Conservation (phyloP, 1,139 yeast species). For the Yamadazyma dushanensis region DNA sequence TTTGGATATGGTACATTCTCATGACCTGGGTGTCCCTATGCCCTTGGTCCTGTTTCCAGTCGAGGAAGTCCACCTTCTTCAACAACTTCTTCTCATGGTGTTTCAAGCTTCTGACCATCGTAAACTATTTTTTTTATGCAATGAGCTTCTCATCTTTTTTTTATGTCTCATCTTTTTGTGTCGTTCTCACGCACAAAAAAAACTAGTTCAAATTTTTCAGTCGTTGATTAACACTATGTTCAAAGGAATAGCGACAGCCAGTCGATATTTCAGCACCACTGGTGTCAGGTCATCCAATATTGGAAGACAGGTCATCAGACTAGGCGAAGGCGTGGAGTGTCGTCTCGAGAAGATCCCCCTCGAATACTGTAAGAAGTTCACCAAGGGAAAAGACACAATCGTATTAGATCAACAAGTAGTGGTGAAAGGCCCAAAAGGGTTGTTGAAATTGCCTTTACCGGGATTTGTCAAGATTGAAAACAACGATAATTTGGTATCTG, state of each 20-base stretch:
- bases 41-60: conserved; percentile 95
- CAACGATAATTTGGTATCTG: conserved; percentile 36
- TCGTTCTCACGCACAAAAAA: not conserved
- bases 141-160: conserved; percentile 8
- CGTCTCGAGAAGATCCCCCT: conserved; percentile 37
- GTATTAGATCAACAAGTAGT: conserved; percentile 60
- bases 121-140: conserved; percentile 4
- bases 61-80: conserved; percentile 93
- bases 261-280: conserved; percentile 21
- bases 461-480: conserved; percentile 56
- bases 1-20: conserved; percentile 90
- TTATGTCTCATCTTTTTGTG: not conserved
- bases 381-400: conserved; percentile 66
- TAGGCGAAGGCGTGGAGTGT: conserved; percentile 34
- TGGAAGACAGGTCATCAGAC: conserved; percentile 42
- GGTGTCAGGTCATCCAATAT: conserved; percentile 31
- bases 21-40: conserved; percentile 95
- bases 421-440: conserved; percentile 84
- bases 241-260: conserved; percentile 3
- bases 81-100: conserved; percentile 94
- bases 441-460: conserved; percentile 64
- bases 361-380: conserved; percentile 55
- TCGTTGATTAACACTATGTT: conserved; percentile 6
- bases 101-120: conserved; percentile 87
- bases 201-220: conserved; percentile 8